Evolutionary conservation across 1,139 yeast species (phyloP), one percentile per base, ranked within the genome.

Genomic region (Candida sanyaensis): DNA sequence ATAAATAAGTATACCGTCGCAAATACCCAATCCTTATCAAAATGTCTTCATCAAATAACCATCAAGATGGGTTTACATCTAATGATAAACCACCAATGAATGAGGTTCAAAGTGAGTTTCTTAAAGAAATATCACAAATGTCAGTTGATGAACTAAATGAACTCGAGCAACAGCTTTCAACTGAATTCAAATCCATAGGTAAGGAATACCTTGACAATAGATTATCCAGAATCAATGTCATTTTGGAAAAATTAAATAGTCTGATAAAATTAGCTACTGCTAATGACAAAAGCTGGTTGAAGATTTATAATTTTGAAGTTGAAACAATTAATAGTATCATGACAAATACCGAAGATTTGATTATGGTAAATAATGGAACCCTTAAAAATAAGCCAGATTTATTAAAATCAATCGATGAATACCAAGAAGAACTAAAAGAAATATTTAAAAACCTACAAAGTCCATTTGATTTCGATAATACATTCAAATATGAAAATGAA

Each of bases 261-360:
- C 68, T 67, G 54, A 61, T 73, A 21, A 61, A 67, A 43, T 45
- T 55, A 30, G 59, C 68, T 17, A 59, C 53, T 13, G 64, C 65
- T 7, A 66, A 68, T 49, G 76, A 72, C 32, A 60, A 62, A 43
- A 58, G 60, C 31, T 75, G 80, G 80, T 53, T 58, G 26, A 63
- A 65, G 43, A 60, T 69, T 8, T 70, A 60, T 53, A 58, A 57
- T 33, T 65, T 62, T 47, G 77, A 73, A 53, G 55, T 66, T n/a
- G 71, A 68, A 38, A 62, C 71, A 28, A 68, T 75, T 33, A 62
- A 66, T 40, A 59, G 58, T 38, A 63, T 74, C 37, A 66, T 62
- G 50, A 62, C 63, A 45, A 66, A 64, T 46, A 63, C 69, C n/a
- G 79, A 74, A 52, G 66, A 66, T 48, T 51, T 62, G 29, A 59